A percentile compares a stretch with the other conserved stretches of the same genome.
Conservation (phyloP, 2,329 filamentous ascomycete species). For the Xenosphaeropsis pyriputrescens region DNA sequence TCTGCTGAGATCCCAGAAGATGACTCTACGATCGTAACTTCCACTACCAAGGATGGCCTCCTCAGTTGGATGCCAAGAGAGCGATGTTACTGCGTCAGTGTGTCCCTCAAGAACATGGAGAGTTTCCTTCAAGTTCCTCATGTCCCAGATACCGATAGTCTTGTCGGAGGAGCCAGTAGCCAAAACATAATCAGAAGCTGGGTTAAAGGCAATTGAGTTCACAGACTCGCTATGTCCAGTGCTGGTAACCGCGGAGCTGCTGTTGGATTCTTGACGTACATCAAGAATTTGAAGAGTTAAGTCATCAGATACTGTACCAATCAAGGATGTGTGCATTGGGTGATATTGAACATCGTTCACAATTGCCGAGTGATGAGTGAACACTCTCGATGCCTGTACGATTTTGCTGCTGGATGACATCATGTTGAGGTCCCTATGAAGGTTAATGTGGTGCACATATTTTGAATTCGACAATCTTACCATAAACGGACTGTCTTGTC, state of each 20-base stretch:
- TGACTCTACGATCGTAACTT: conserved; percentile 82
- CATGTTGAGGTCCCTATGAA: conserved; percentile 59
- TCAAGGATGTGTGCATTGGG: conserved; percentile 67
- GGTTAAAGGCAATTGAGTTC: conserved; percentile 92
- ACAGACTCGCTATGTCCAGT: conserved; percentile 82
- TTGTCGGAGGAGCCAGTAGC: conserved; percentile 93
- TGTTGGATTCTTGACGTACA: conserved; percentile 52
- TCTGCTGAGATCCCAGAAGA: conserved; percentile 90
- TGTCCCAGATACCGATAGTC: conserved; percentile 88
- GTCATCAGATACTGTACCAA: conserved; percentile 92
- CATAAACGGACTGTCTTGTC: conserved; percentile 86
- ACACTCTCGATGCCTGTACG: conserved; percentile 58
- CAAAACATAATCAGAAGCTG: conserved; percentile 74
- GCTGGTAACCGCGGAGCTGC: conserved; percentile 53
- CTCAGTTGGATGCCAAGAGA: conserved; percentile 91
- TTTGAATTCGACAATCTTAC: conserved; percentile 29
- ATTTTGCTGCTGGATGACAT: conserved; percentile 55
- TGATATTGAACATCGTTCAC: conserved; percentile 98
- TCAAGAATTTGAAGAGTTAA: conserved; percentile 87
- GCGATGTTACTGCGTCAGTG: conserved; percentile 74
- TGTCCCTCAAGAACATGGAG: conserved; percentile 85
- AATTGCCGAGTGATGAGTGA: conserved; percentile 76
- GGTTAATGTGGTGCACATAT: conserved; percentile 3
- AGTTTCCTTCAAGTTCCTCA: conserved; percentile 80
- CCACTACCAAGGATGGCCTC: conserved; percentile 78